Conservation (phyloP, 108 stramenopile species). For the Seminavis robusta region DNA sequence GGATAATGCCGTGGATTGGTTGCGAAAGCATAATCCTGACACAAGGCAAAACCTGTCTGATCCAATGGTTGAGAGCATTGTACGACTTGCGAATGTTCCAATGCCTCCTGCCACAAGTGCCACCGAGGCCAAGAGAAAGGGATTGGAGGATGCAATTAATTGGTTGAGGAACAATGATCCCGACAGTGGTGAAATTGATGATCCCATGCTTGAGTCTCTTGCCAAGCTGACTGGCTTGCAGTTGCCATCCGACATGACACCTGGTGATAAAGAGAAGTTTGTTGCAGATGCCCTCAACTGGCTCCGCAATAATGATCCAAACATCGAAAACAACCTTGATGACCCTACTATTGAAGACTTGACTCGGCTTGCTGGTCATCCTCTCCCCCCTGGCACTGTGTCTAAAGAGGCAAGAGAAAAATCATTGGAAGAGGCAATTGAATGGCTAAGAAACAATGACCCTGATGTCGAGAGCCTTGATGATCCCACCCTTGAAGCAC, state of each 20-base stretch:
- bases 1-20: slow-evolving; percentile 5
- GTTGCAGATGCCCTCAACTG: neutral
- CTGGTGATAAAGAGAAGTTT: neutral
- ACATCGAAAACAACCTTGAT: neutral
- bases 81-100: neutral
- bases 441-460: slow-evolving; percentile 8
- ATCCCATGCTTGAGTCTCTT: neutral
- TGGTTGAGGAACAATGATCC: slow-evolving; percentile 16
- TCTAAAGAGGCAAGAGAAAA: neutral
- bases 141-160: slow-evolving; percentile 10
- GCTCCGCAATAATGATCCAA: slow-evolving; percentile 8
- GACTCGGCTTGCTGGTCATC: neutral
- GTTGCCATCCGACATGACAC: neutral
- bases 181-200: neutral
- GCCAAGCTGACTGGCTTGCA: neutral
- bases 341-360: slow-evolving; percentile 1
- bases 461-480: slow-evolving; percentile 4
- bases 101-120: neutral
- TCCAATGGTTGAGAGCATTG: neutral
- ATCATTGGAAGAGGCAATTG: neutral
- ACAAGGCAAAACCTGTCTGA: no score
- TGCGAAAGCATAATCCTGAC: neutral
- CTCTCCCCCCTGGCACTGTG: neutral
- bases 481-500: slow-evolving; percentile 4
- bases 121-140: neutral